Evolutionary conservation across 257 asterid genomes (phyloP).

Genomic region (Catharanthus roseus): DNA sequence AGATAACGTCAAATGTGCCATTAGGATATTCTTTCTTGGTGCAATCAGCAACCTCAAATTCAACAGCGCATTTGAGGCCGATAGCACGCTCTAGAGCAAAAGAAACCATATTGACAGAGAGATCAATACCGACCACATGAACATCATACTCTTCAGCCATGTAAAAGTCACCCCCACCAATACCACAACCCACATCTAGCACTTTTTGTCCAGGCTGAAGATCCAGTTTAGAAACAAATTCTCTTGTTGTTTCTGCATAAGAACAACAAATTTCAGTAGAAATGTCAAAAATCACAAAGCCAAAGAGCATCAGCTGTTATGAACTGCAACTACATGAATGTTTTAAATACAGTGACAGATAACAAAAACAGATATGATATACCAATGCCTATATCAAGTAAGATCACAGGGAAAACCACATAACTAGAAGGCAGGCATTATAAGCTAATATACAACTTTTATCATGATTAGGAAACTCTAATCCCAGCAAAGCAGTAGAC

Average conservation of each 20-base stretch:
- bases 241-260: slow-evolving; percentile 83
- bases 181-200: slow-evolving; percentile 97
- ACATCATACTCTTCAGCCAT: slow-evolving; percentile 88
- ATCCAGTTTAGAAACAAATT: slow-evolving; percentile 68
- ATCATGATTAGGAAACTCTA: no score
- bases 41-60: slow-evolving; percentile 98
- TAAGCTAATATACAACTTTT: no score
- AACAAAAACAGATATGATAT: no score
- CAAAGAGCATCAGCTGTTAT: no score
- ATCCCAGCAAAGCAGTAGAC: no score
- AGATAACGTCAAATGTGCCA: slow-evolving; percentile 76
- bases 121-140: slow-evolving; percentile 91
- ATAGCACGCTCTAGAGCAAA: slow-evolving; percentile 90
- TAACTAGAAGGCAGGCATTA: no score
- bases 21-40: slow-evolving; percentile 80
- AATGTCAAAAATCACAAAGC: neutral
- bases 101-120: slow-evolving; percentile 91
- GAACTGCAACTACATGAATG: no score
- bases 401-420: no score
- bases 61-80: slow-evolving; percentile 85
- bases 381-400: no score
- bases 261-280: slow-evolving; percentile 6
- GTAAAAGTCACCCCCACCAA: slow-evolving; percentile 97
- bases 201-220: slow-evolving; percentile 90
- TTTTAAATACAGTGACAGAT: no score